A percentile compares a stretch with the other conserved stretches of the same genome.
phyloP scores from a whole-genome alignment of 768 basidiomycete species.

The Lactarius vividus region DNA sequence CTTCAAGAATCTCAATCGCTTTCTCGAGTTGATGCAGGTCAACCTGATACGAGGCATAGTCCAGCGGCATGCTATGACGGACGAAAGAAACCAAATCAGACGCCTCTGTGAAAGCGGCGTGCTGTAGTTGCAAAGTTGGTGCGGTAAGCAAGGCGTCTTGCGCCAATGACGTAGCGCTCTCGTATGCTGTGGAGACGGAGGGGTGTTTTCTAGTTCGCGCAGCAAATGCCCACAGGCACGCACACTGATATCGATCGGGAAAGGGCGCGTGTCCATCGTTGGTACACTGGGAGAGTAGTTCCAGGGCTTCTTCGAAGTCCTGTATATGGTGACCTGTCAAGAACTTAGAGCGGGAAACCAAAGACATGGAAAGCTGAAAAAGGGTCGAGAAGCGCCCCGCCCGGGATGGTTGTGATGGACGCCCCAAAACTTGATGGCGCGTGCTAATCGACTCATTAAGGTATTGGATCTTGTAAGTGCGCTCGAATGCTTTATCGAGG shows the following conservation, averaged over 20 bases:
- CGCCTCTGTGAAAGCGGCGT: neutral
- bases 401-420: neutral
- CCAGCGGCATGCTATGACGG: too few relatives aligned
- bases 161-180: neutral
- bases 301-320: neutral
- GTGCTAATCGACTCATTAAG: neutral
- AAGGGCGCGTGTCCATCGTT: neutral
- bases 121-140: conserved; percentile 3
- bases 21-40: neutral
- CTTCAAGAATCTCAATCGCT: conserved; percentile 14
- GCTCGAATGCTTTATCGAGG: neutral
- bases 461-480: neutral
- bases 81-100: too few relatives aligned
- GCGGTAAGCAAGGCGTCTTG: neutral
- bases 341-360: neutral
- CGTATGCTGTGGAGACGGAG: neutral
- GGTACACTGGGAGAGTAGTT: neutral
- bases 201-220: neutral
- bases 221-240: neutral
- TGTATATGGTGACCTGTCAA: neutral
- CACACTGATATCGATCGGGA: neutral
- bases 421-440: neutral
- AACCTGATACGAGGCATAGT: conserved; percentile 7
- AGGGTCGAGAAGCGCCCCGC: neutral
- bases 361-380: neutral